Conservation (phyloP, 768 basidiomycete genomes). For the Leccinum arenicola region DNA sequence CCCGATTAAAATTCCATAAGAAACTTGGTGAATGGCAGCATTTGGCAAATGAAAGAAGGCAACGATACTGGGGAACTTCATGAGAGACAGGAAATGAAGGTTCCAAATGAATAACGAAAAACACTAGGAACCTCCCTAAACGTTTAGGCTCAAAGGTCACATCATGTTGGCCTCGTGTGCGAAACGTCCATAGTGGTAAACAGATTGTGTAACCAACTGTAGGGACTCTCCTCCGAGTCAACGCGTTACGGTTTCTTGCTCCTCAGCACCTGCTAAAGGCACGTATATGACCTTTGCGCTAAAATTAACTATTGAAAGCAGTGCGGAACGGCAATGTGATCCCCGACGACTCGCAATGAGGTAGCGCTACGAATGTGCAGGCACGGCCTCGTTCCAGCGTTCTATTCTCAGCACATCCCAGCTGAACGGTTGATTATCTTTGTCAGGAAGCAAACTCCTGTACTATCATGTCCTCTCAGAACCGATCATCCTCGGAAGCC, state of each 20-base stretch:
- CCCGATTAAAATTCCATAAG: constrained; percentile 65
- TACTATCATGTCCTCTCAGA: constrained; percentile 13
- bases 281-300: not conserved
- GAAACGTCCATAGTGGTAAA: not conserved
- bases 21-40: constrained; percentile 32
- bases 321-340: not conserved
- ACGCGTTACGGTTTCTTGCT: not conserved
- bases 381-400: not conserved
- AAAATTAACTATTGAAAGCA: not conserved
- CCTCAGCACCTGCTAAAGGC: not conserved
- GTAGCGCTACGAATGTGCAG: not conserved
- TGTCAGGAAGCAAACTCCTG: not conserved
- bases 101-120: not conserved
- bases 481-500: constrained; percentile 7
- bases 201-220: not conserved
- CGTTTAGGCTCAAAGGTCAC: not conserved
- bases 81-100: constrained; percentile 33
- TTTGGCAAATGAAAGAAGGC: constrained; percentile 24
- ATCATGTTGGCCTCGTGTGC: too few relatives aligned
- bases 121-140: not conserved
- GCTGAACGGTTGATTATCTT: not conserved
- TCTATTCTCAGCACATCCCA: not conserved
- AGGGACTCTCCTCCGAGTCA: too few relatives aligned
- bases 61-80: constrained; percentile 11
- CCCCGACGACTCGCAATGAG: not conserved